Conservation (phyloP, 2,329 filamentous ascomycete species). For the Curvularia sp. region DNA sequence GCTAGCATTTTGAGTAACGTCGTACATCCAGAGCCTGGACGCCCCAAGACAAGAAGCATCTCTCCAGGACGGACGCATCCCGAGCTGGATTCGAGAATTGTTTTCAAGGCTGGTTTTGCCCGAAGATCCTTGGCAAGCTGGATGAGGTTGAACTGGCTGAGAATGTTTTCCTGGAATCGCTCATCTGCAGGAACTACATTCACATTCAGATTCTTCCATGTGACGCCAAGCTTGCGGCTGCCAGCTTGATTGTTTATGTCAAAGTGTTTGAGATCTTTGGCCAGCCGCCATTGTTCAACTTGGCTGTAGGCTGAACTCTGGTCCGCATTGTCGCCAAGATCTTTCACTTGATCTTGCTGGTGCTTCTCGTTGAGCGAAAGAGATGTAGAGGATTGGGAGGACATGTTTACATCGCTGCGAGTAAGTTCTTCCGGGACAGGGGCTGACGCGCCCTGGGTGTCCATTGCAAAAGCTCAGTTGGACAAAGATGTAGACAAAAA, state of each 20-base stretch:
- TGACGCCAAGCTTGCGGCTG: constrained; percentile 60
- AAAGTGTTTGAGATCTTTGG: constrained; percentile 27
- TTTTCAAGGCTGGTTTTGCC: constrained; percentile 60
- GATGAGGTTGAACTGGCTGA: constrained; percentile 59
- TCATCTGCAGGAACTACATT: constrained; percentile 68
- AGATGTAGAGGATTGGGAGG: background rate
- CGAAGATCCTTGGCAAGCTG: constrained; percentile 51
- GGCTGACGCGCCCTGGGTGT: background rate
- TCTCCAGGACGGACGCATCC: constrained; percentile 72
- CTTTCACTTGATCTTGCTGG: background rate
- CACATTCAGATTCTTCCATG: constrained; percentile 77
- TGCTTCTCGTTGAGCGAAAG: background rate
- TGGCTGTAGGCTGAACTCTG: constrained; percentile 25
- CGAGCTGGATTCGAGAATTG: constrained; percentile 68
- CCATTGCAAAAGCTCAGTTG: background rate
- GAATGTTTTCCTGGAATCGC: constrained; percentile 68
- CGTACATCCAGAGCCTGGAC: constrained; percentile 56
- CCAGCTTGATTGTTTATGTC: constrained; percentile 27
- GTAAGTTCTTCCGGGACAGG: background rate
- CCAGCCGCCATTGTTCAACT: constrained; percentile 35
- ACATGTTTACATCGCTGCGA: background rate
- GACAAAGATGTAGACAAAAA: background rate
- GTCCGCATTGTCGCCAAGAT: constrained; percentile 6
- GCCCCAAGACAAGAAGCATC: constrained; percentile 75
- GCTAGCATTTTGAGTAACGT: constrained; percentile 75